Conservation (phyloP, 2,329 filamentous ascomycete species). For the Phialophora tarda region DNA sequence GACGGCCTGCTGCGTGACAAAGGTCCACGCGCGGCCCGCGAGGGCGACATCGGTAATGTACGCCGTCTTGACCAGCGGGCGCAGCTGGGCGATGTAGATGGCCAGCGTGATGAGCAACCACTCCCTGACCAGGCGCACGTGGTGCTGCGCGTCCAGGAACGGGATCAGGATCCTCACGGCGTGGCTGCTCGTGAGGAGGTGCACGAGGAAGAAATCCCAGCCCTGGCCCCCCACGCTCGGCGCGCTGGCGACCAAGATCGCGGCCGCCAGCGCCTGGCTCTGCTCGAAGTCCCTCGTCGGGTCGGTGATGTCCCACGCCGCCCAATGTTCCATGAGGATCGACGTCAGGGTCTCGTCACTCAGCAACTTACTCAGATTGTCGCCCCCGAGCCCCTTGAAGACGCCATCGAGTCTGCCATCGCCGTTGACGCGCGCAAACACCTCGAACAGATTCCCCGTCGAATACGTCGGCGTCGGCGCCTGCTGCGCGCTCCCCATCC, state of each 20-base stretch:
- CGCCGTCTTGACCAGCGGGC: constrained; percentile 69
- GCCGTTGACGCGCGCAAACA: constrained; percentile 70
- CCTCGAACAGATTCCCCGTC: constrained; percentile 68
- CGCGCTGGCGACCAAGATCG: constrained; percentile 48
- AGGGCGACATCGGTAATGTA: constrained; percentile 63
- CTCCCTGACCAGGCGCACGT: constrained; percentile 75
- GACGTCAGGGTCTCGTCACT: constrained; percentile 66
- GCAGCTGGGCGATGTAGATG: constrained; percentile 75
- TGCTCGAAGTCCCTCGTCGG: constrained; percentile 76
- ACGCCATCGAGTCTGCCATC: constrained; percentile 74
- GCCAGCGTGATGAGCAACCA: constrained; percentile 88
- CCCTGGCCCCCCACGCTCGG: constrained; percentile 48
- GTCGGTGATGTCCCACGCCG: constrained; percentile 76
- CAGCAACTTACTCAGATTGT: constrained; percentile 73
- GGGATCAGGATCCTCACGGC: constrained; percentile 86
- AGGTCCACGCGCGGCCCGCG: constrained; percentile 74
- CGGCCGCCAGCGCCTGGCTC: constrained; percentile 64
- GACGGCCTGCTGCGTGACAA: constrained; percentile 73
- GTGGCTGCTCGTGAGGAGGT: constrained; percentile 83
- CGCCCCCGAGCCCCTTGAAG: constrained; percentile 62
- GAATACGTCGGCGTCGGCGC: constrained; percentile 60
- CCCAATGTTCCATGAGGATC: constrained; percentile 82
- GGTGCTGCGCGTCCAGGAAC: constrained; percentile 72
- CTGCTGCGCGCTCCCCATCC: not conserved
- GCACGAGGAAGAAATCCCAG: constrained; percentile 84